phyloP scores from a whole-genome alignment of 1,284 basidiomycete genomes.

The Fomitopsis pinicola region DNA sequence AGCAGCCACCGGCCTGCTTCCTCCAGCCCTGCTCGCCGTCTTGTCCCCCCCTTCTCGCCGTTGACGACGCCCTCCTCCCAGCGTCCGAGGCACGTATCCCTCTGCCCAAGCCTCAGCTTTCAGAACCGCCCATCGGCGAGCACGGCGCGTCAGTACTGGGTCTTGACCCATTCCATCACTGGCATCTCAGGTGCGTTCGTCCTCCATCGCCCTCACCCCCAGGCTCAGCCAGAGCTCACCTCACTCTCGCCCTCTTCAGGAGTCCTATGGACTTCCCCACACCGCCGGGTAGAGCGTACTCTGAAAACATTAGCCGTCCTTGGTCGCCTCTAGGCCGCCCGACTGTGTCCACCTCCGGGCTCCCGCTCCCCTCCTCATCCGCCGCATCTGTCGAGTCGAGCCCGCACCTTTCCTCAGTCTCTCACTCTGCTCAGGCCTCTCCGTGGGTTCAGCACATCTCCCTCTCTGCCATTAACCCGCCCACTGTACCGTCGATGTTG shows the following conservation, averaged over 20 bases:
- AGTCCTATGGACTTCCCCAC: conserved; percentile 27
- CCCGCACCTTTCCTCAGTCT: conserved; percentile 33
- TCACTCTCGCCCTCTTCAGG: conserved; percentile 10
- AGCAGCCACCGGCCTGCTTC: conserved; percentile 15
- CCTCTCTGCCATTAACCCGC: conserved; percentile 18
- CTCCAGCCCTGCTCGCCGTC: conserved; percentile 13
- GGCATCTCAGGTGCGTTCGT: conserved; percentile 11
- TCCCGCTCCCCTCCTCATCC: conserved; percentile 25
- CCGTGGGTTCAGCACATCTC: conserved; percentile 36
- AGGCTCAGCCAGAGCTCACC: conserved; percentile 10
- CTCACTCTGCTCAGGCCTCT: conserved; percentile 34
- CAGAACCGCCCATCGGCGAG: not conserved
- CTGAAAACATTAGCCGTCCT: conserved; percentile 23
- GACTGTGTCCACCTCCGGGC: conserved; percentile 35
- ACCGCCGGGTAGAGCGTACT: conserved; percentile 22
- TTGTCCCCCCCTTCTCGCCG: conserved; percentile 6
- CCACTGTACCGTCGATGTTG: conserved; percentile 21
- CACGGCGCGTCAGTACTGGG: conserved; percentile 2
- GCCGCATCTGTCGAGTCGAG: conserved; percentile 32
- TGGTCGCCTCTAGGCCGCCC: conserved; percentile 38
- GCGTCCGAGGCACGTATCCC: conserved; percentile 4
- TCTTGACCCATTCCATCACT: not conserved
- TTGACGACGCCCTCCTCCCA: conserved; percentile 7
- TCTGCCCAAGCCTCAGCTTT: not conserved
- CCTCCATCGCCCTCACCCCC: conserved; percentile 15